Base-by-base conservation (phyloP, 768 basidiomycete genomes). In the Trametes cubensis region DNA sequence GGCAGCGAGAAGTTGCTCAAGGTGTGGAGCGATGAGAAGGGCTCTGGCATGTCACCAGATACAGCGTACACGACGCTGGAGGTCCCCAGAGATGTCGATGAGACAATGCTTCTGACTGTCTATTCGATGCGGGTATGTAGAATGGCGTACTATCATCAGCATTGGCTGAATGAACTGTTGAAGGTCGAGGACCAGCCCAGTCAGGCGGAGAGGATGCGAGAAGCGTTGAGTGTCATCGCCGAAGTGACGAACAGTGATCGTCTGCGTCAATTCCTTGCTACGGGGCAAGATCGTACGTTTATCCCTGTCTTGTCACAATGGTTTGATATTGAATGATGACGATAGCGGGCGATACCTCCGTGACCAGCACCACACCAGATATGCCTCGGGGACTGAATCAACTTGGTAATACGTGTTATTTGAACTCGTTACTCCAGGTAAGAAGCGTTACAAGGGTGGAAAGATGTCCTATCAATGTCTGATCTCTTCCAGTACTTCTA, bases 311-410 rank as follows among this genome's bases (percentile, higher is more conserved):
- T 25, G 38, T 62, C 28, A 4, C 40, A n/a, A 42, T 30, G 20
- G 34, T 34, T 50, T 30, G 26, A 7, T 38, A 30, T 39, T 55
- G 46, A 51, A 49, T 28, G 13, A 20, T 48, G 5, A 28, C 30
- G 3, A 25, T 64, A 94, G 89, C 88, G 61, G 92, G 89, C 21
- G 90, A 89, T 49, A 74, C 83, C n/a, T 69, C 77, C 23, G 71
- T 76, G 6, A 77, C 80, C 5, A 63, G 59, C 39, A 83, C 77
- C 2, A 81, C 82, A 47, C 80, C 79, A 4, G 92, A 93, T 63
- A 80, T 90, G 70, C 94, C 94, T 26, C 83, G 93, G 59, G 94
- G 94, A 6, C 80, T 95, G 28, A 90, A 94, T 70, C 94, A 95
- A 70, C 81, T 93, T 21, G 92, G 92, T 52, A 94, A 94, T 67